These are phyloP conservation scores for Apostasia ramifera DNA, from an alignment of 106 monocot genomes.

Conservation along the genomic window DNA sequence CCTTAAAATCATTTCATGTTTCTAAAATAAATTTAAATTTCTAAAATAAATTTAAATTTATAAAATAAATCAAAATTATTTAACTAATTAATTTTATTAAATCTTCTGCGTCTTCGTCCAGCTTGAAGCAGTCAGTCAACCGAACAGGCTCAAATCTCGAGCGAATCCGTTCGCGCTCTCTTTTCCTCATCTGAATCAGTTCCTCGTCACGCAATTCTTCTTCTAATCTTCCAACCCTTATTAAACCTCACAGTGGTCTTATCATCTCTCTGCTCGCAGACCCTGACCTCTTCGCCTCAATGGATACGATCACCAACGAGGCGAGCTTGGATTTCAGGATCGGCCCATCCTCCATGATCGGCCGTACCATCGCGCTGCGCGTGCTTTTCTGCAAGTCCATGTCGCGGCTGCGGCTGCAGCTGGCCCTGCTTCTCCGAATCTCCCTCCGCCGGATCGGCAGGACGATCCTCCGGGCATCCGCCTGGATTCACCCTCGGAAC, in stretches of 20 bases:
- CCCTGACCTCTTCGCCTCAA: not conserved
- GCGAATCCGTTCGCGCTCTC: not conserved
- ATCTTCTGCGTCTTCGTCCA: too few species aligned
- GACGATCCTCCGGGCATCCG: slow-evolving; percentile 9
- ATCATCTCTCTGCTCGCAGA: not conserved
- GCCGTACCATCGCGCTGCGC: slow-evolving; percentile 73
- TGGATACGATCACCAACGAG: slow-evolving; percentile 39
- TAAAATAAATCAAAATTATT: too few species aligned
- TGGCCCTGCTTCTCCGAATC: slow-evolving; percentile 1
- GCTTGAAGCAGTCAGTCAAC: too few species aligned
- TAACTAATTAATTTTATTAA: too few species aligned
- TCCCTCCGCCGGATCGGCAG: slow-evolving; percentile 1
- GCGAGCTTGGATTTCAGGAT: slow-evolving; percentile 63
- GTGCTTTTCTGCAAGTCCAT: slow-evolving; percentile 75
- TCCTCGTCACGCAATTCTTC: not conserved
- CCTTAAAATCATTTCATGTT: too few species aligned
- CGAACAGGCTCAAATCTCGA: not conserved
- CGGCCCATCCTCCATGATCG: slow-evolving; percentile 66
- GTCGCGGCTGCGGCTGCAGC: slow-evolving; percentile 25
- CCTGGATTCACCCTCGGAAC: slow-evolving; percentile 77
- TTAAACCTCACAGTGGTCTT: too few species aligned
- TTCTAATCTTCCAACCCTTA: not conserved
- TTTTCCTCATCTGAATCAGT: not conserved
- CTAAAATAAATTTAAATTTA: too few species aligned
- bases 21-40: too few species aligned